Evolutionary conservation across 352 stramenopile genomes (phyloP).

Genomic region (Aphanomyces cochlioides): DNA sequence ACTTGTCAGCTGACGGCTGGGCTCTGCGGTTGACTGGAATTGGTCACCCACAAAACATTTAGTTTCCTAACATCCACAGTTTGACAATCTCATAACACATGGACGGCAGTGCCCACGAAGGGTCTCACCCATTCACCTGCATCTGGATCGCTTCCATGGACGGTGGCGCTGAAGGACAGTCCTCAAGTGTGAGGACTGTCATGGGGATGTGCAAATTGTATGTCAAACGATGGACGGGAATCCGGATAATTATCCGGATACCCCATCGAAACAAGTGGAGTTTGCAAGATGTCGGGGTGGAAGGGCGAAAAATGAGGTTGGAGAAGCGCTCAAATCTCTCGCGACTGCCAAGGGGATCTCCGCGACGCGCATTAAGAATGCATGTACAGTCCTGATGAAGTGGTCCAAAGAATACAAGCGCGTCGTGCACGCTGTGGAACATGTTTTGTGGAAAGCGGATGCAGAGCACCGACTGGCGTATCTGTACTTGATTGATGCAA

Average conservation of each 20-base stretch:
- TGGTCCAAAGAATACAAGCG: constrained; percentile 75
- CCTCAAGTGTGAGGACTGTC: too few relatives aligned
- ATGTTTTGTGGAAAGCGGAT: constrained; percentile 79
- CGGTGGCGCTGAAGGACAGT: too few relatives aligned
- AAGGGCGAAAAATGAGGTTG: constrained; percentile 64
- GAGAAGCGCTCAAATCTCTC: constrained; percentile 60
- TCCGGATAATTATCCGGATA: constrained; percentile 10
- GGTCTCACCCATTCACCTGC: too few relatives aligned
- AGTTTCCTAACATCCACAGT: too few relatives aligned
- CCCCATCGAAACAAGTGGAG: constrained; percentile 8
- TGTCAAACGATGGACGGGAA: too few relatives aligned
- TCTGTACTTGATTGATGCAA: constrained; percentile 74
- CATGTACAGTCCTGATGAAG: constrained; percentile 29
- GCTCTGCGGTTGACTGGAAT: too few relatives aligned
- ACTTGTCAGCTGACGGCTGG: too few relatives aligned
- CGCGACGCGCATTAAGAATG: constrained; percentile 63
- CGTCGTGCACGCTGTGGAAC: constrained; percentile 81
- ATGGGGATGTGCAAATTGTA: too few relatives aligned
- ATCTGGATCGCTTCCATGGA: too few relatives aligned
- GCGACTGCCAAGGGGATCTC: constrained; percentile 77
- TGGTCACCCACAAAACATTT: too few relatives aligned
- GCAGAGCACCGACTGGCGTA: constrained; percentile 71
- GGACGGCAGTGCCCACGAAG: too few relatives aligned
- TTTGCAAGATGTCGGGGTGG: constrained; percentile 37
- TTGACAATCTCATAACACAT: too few relatives aligned